These are phyloP conservation scores for Thermomucor indicae-seudaticae DNA, from an alignment of 371 early-diverging fungal genomes.

Conservation along the genomic window DNA sequence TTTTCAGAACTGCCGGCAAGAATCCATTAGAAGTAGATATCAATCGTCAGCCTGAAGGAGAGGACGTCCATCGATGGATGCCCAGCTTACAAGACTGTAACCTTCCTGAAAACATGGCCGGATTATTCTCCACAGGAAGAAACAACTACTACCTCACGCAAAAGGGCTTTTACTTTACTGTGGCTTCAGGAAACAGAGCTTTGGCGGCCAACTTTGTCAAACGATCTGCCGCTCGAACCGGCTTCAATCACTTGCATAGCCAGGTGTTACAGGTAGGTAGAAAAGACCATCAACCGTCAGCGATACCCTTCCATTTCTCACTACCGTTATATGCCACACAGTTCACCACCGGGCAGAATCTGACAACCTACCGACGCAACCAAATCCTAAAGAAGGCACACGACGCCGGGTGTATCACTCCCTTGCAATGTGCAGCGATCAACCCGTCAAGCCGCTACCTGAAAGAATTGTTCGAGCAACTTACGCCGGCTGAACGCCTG, in stretches of 20 bases:
- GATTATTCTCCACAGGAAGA: not conserved
- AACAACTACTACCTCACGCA: conserved; percentile 7
- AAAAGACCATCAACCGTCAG: not conserved
- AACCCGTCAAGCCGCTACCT: conserved; percentile 39
- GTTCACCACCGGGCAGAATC: conserved; percentile 12
- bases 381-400: conserved; percentile 48
- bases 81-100: not conserved
- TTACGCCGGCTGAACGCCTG: conserved; percentile 35
- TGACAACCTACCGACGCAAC: conserved; percentile 33
- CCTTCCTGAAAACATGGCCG: not conserved
- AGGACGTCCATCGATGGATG: not conserved
- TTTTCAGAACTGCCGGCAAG: conserved; percentile 18
- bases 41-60: not conserved
- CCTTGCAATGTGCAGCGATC: conserved; percentile 45
- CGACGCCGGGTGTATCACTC: conserved; percentile 32
- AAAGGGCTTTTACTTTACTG: conserved; percentile 34
- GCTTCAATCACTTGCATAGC: conserved; percentile 47
- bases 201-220: conserved; percentile 31
- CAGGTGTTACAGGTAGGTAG: conserved; percentile 38
- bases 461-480: conserved; percentile 28
- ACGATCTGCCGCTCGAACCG: not conserved
- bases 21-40: conserved; percentile 14
- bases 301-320: not conserved
- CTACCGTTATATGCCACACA: not conserved
- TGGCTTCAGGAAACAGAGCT: conserved; percentile 35